These are phyloP conservation scores for Neurospora sp. DNA, from an alignment of 495 filamentous ascomycete genomes.

Conservation along the genomic window DNA sequence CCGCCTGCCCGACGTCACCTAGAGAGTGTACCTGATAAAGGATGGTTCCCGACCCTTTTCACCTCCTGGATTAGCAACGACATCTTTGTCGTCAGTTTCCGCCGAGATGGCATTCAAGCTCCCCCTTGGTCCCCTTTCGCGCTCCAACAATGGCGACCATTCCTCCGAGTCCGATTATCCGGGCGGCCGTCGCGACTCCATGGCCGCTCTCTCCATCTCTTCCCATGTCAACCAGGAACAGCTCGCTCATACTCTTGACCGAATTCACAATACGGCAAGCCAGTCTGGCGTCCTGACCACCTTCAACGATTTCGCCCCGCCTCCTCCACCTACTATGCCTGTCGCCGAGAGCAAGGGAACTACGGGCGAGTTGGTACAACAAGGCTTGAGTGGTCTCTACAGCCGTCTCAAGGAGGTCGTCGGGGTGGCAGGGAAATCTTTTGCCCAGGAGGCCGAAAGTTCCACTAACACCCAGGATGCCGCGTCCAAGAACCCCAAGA, in stretches of 20 bases:
- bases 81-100: background rate
- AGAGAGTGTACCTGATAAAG: background rate
- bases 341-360: slow-evolving; percentile 55
- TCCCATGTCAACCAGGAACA: slow-evolving; percentile 56
- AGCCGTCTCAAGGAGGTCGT: slow-evolving; percentile 72
- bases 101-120: background rate
- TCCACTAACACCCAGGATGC: slow-evolving; percentile 20
- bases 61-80: background rate
- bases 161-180: background rate
- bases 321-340: slow-evolving; percentile 34
- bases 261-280: slow-evolving; percentile 75
- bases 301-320: slow-evolving; percentile 76
- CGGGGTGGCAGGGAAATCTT: slow-evolving; percentile 53
- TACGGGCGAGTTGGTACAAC: slow-evolving; percentile 62
- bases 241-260: slow-evolving; percentile 64
- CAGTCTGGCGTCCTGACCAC: slow-evolving; percentile 71
- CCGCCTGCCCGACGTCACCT: background rate
- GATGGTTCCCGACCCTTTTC: background rate
- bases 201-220: slow-evolving; percentile 49
- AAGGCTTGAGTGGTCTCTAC: slow-evolving; percentile 78
- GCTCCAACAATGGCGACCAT: background rate
- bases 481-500: slow-evolving; percentile 22
- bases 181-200: slow-evolving; percentile 46
- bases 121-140: background rate
- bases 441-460: slow-evolving; percentile 31